phyloP scores from a whole-genome alignment of 331 rosid species.

The Malus hybrid region DNA sequence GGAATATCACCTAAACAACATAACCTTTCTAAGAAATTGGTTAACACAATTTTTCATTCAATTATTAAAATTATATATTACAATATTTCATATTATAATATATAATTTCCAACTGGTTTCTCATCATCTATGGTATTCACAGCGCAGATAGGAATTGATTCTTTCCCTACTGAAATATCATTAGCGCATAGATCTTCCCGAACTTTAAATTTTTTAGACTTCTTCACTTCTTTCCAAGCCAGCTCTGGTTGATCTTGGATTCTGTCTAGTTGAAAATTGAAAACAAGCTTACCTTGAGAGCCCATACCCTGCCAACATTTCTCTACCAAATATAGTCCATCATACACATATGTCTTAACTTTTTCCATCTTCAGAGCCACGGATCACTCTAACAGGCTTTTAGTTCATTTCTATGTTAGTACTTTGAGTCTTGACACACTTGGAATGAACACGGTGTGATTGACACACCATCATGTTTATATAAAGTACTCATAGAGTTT shows the following conservation, averaged over 20 bases:
- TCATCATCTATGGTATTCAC: slow-evolving; percentile 74
- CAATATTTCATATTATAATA: too few relatives aligned
- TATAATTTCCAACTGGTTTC: too few relatives aligned
- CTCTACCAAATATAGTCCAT: slow-evolving; percentile 67
- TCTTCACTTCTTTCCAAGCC: slow-evolving; percentile 70
- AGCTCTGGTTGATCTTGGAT: slow-evolving; percentile 65
- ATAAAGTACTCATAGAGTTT: too few relatives aligned
- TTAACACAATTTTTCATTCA: too few relatives aligned
- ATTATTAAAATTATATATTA: too few relatives aligned
- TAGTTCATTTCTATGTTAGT: too few relatives aligned
- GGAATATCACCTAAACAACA: too few relatives aligned
- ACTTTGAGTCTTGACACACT: too few relatives aligned
- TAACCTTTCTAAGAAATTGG: too few relatives aligned
- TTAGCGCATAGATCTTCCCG: slow-evolving; percentile 57
- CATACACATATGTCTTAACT: slow-evolving; percentile 55
- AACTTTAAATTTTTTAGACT: slow-evolving; percentile 53
- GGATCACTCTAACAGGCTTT: slow-evolving; percentile 69
- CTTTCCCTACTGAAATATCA: slow-evolving; percentile 80
- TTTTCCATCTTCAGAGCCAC: slow-evolving; percentile 70
- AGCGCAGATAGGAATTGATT: slow-evolving; percentile 53
- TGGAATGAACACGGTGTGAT: too few relatives aligned
- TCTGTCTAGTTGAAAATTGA: slow-evolving; percentile 58
- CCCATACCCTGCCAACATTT: slow-evolving; percentile 72
- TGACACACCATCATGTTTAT: too few relatives aligned
- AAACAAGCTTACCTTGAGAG: slow-evolving; percentile 74